Conservation (phyloP, 2,329 filamentous ascomycete genomes). For the Colletotrichum eleusines region DNA sequence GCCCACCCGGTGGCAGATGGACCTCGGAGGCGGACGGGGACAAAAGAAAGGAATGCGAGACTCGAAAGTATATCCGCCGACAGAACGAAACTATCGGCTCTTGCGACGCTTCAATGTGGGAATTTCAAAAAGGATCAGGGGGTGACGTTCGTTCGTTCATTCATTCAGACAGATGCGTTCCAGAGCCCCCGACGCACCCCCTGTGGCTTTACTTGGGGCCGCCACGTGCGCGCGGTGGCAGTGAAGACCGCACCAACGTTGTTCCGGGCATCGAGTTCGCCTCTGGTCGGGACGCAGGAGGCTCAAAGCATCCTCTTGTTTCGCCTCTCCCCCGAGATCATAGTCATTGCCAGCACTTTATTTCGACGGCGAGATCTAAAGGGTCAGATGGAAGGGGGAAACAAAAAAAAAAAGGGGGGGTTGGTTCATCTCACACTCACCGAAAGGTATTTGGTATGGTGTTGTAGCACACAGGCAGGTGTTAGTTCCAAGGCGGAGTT, state of each 20-base stretch:
- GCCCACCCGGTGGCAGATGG: not conserved
- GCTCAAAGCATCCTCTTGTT: constrained; percentile 25
- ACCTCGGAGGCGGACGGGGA: not conserved
- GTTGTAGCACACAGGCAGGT: not conserved
- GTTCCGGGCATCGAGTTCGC: constrained; percentile 25
- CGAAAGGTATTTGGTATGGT: not conserved
- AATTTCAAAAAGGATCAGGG: not conserved
- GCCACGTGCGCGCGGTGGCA: constrained; percentile 16
- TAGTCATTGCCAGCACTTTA: not conserved
- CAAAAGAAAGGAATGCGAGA: not conserved
- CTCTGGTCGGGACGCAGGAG: constrained; percentile 23
- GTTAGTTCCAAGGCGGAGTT: not conserved
- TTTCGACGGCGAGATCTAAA: not conserved
- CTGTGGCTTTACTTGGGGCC: not conserved
- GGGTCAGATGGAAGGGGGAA: not conserved
- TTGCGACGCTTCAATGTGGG: not conserved
- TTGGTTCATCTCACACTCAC: not conserved
- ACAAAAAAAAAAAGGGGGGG: not conserved
- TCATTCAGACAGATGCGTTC: not conserved
- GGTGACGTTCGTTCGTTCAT: not conserved
- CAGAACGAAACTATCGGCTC: not conserved
- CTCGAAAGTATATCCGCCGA: not conserved
- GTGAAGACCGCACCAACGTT: constrained; percentile 35
- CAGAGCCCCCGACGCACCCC: constrained; percentile 3
- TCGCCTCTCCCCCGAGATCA: constrained; percentile 2